Conservation (phyloP, 2,329 filamentous ascomycete species). For the Paracoccidioides brasiliensis region DNA sequence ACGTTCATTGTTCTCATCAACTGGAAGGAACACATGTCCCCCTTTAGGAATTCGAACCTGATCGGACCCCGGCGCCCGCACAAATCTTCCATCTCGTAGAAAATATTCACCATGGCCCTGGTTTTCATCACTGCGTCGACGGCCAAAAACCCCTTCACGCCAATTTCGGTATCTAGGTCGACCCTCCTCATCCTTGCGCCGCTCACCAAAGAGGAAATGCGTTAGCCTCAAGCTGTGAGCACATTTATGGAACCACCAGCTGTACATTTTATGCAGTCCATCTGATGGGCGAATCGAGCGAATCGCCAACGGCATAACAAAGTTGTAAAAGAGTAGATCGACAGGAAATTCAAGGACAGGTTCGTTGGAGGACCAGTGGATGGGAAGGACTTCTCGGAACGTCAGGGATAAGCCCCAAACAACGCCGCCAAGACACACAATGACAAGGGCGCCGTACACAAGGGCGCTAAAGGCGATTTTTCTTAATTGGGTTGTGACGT, state of each 20-base stretch:
- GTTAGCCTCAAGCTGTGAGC: conserved; percentile 68
- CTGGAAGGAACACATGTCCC: conserved; percentile 63
- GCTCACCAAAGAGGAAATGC: conserved; percentile 84
- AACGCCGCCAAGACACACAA: conserved; percentile 85
- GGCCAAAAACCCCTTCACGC: conserved; percentile 27
- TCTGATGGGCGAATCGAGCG: conserved; percentile 76
- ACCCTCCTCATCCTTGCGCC: conserved; percentile 70
- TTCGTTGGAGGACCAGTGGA: conserved; percentile 86
- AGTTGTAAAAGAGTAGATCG: conserved; percentile 92
- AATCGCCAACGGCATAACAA: conserved; percentile 78
- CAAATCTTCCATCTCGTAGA: conserved; percentile 63
- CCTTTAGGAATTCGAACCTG: conserved; percentile 89
- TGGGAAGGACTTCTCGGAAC: conserved; percentile 62
- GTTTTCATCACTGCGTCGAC: conserved; percentile 27
- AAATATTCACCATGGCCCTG: conserved; percentile 37
- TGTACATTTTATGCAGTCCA: conserved; percentile 71
- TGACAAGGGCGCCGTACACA: conserved; percentile 85
- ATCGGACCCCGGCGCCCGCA: conserved; percentile 86
- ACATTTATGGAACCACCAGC: conserved; percentile 90
- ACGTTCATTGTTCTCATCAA: conserved; percentile 53
- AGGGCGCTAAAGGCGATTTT: conserved; percentile 95
- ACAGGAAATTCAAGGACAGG: conserved; percentile 89
- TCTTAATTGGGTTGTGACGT: conserved; percentile 78
- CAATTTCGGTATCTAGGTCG: conserved; percentile 48
- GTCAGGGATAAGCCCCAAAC: conserved; percentile 74